These are phyloP conservation scores for Aspergillus neotritici DNA, from an alignment of 2,329 filamentous ascomycete genomes.

Conservation along the genomic window DNA sequence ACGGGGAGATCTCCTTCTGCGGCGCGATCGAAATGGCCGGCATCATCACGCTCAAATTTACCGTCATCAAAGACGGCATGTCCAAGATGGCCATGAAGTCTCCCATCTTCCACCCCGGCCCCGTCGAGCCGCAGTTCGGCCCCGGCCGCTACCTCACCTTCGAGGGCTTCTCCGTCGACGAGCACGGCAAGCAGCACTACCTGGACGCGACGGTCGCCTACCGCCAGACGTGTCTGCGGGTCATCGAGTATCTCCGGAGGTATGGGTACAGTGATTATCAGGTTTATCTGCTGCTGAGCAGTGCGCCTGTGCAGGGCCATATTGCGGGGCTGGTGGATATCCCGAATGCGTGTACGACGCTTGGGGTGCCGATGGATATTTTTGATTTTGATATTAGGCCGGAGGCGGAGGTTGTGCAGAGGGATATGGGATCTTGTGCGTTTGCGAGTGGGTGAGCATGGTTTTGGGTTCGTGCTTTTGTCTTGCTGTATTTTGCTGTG, in stretches of 20 bases:
- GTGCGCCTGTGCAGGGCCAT: conserved; percentile 81
- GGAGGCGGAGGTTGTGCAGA: conserved; percentile 53
- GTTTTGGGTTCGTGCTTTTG: too few species aligned
- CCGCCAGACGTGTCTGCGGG: conserved; percentile 69
- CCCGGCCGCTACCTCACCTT: conserved; percentile 78
- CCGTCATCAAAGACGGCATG: conserved; percentile 76
- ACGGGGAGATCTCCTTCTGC: conserved; percentile 85
- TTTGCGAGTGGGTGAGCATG: conserved; percentile 45
- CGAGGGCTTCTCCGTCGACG: conserved; percentile 85
- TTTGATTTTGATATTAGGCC: conserved; percentile 90
- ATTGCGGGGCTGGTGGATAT: conserved; percentile 87
- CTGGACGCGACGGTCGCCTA: conserved; percentile 83
- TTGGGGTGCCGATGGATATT: conserved; percentile 86
- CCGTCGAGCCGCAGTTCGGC: conserved; percentile 82
- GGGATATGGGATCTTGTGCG: conserved; percentile 67
- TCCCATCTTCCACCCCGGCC: conserved; percentile 79
- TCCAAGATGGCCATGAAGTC: conserved; percentile 68
- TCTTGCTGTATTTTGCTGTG: too few species aligned
- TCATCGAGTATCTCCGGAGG: conserved; percentile 72
- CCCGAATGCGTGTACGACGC: conserved; percentile 83
- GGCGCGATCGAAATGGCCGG: conserved; percentile 94
- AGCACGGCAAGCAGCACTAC: conserved; percentile 83
- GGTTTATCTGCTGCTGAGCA: conserved; percentile 77
- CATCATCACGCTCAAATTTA: conserved; percentile 83
- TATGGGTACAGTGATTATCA: conserved; percentile 71